Percentiles rank a stretch among this genome's conserved stretches.
These are phyloP conservation scores for Lobosporangium transversale DNA, from an alignment of 192 early-diverging fungal genomes.

Conservation along the genomic window DNA sequence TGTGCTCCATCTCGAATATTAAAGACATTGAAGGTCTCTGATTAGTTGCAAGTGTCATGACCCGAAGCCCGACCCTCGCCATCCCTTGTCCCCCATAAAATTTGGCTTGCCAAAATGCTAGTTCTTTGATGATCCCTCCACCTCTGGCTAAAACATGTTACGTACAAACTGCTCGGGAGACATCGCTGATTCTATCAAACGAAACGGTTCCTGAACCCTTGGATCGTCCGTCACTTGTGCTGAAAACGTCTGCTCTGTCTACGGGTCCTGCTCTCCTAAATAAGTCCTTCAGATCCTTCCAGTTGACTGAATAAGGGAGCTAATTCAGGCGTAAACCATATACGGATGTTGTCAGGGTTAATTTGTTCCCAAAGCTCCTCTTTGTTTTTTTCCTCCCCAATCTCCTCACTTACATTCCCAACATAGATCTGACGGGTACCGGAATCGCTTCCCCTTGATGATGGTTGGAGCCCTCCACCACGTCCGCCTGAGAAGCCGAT, in stretches of 20 bases:
- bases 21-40: no score
- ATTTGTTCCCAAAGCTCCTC: no score
- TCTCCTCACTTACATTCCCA: slow-evolving; percentile 63
- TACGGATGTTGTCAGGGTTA: neutral
- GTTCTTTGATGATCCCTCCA: no score
- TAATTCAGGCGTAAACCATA: slow-evolving; percentile 20
- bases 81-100: no score
- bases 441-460: slow-evolving; percentile 11
- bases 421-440: slow-evolving; percentile 64
- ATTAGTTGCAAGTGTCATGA: no score
- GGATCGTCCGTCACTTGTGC: slow-evolving; percentile 68
- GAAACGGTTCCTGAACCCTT: slow-evolving; percentile 79
- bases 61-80: no score
- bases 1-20: no score
- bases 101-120: no score
- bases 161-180: slow-evolving; percentile 79
- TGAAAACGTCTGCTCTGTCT: slow-evolving; percentile 73
- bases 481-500: slow-evolving; percentile 46
- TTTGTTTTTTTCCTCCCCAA: neutral
- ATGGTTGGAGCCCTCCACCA: slow-evolving; percentile 1
- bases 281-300: slow-evolving; percentile 90
- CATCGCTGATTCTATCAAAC: slow-evolving; percentile 75
- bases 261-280: slow-evolving; percentile 81
- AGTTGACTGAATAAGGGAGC: slow-evolving; percentile 81
- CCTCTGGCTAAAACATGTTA: no score